phyloP scores from a whole-genome alignment of 73 alveolate genomes.

The Paramecium primaurelia region DNA sequence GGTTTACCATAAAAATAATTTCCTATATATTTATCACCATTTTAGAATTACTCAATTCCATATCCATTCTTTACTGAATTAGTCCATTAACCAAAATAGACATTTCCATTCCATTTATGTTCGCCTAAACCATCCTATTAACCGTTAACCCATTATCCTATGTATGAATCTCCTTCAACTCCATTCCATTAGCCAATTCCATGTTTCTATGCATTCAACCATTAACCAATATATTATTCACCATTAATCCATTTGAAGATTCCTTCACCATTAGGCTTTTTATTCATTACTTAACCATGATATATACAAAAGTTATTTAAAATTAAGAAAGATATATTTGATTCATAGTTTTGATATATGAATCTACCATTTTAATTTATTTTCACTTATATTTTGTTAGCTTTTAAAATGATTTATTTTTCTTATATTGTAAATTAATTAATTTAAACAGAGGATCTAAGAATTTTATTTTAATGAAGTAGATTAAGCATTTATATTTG shows the following conservation, averaged over 20 bases:
- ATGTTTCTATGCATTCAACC: slow-evolving; percentile 1
- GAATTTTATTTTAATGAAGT: background rate
- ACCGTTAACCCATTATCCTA: slow-evolving; percentile 52
- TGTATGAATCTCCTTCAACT: background rate
- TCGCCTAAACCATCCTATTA: slow-evolving; percentile 29
- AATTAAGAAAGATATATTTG: background rate
- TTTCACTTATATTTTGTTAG: background rate
- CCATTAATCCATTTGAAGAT: slow-evolving; percentile 48
- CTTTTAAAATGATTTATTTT: background rate
- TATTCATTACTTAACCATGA: background rate
- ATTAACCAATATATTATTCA: slow-evolving; percentile 33
- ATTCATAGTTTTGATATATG: background rate
- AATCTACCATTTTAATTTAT: background rate
- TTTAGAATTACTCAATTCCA: slow-evolving; percentile 69
- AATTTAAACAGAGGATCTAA: background rate
- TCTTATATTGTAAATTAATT: background rate
- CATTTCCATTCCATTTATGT: slow-evolving; percentile 55
- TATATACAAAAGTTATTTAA: background rate
- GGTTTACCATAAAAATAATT: slow-evolving; percentile 68
- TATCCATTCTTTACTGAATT: slow-evolving; percentile 74
- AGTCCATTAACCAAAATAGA: slow-evolving; percentile 74
- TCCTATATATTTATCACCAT: slow-evolving; percentile 76
- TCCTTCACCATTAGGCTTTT: slow-evolving; percentile 47
- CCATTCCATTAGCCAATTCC: slow-evolving; percentile 50
- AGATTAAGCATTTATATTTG: background rate